phyloP scores from a whole-genome alignment of 768 basidiomycete genomes.

The Phylloporus arenicola region DNA sequence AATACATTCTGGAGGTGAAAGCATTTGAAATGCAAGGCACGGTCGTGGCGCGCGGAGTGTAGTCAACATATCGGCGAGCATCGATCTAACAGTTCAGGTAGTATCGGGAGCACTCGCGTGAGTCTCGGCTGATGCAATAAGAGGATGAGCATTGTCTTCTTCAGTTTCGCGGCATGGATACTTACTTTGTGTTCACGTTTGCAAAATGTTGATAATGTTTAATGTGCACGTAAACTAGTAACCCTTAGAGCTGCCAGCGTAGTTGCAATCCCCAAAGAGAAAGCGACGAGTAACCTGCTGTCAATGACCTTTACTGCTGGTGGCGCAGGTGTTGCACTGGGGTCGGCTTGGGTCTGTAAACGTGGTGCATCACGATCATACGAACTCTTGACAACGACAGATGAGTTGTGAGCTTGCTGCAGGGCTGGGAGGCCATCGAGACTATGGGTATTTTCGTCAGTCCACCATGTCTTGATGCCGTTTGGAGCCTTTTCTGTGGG shows the following conservation, averaged over 20 bases:
- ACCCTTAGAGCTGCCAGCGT: slow-evolving; percentile 13
- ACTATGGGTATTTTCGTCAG: slow-evolving; percentile 42
- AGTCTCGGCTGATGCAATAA: too few species aligned
- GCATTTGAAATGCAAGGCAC: too few species aligned
- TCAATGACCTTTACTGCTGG: background rate
- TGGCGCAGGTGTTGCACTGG: background rate
- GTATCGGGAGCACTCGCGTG: too few species aligned
- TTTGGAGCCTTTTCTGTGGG: slow-evolving; percentile 25
- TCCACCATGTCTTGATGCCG: slow-evolving; percentile 56
- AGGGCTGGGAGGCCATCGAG: slow-evolving; percentile 56
- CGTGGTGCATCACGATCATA: slow-evolving; percentile 17
- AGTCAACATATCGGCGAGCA: too few species aligned
- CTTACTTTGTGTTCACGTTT: too few species aligned
- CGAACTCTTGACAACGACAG: slow-evolving; percentile 14
- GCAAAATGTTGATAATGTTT: background rate
- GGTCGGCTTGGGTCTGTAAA: background rate
- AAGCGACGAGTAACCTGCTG: slow-evolving; percentile 21
- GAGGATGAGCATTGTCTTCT: too few species aligned
- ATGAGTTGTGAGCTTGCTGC: slow-evolving; percentile 23
- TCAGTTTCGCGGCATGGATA: too few species aligned
- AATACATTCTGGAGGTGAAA: too few species aligned
- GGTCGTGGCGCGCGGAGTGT: too few species aligned
- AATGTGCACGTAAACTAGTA: slow-evolving; percentile 4
- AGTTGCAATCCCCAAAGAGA: slow-evolving; percentile 25
- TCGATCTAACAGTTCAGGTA: too few species aligned